These are phyloP conservation scores for Rhexocercosporidium sp. DNA, from an alignment of 2,329 filamentous ascomycete genomes.

Conservation along the genomic window DNA sequence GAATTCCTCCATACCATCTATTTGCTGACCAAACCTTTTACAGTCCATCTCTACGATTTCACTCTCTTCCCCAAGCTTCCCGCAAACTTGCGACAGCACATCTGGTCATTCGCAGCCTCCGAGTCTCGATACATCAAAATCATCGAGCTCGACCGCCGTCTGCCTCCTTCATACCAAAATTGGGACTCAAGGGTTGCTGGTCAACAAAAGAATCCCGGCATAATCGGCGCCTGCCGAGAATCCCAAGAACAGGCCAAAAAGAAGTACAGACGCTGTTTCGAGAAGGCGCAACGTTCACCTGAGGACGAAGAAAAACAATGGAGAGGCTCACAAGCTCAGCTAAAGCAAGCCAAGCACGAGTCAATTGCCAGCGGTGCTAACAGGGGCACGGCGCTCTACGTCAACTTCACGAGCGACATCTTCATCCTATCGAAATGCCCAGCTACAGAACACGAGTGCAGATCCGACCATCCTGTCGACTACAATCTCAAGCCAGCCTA, in stretches of 20 bases:
- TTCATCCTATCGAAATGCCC: not conserved
- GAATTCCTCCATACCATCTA: not conserved
- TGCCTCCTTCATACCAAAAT: not conserved
- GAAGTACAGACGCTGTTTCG: not conserved
- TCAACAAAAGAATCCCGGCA: not conserved
- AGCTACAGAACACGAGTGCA: not conserved
- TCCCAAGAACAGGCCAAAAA: not conserved
- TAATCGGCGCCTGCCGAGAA: not conserved
- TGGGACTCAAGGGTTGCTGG: not conserved
- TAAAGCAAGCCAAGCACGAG: not conserved
- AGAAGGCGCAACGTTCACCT: not conserved
- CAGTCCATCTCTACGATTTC: not conserved
- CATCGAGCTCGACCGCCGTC: not conserved
- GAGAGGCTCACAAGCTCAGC: not conserved
- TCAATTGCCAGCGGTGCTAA: not conserved
- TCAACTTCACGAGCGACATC: not conserved
- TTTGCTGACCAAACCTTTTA: not conserved
- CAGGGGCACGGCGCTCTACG: not conserved
- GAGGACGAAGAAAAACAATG: not conserved
- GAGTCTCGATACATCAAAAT: constrained; percentile 1
- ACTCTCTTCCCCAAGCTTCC: not conserved
- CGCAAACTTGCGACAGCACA: not conserved
- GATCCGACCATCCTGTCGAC: not conserved
- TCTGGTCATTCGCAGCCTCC: not conserved
- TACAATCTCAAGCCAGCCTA: not conserved